phyloP scores from a whole-genome alignment of 2,329 filamentous ascomycete species.

The Stagonosporopsis vannaccii region DNA sequence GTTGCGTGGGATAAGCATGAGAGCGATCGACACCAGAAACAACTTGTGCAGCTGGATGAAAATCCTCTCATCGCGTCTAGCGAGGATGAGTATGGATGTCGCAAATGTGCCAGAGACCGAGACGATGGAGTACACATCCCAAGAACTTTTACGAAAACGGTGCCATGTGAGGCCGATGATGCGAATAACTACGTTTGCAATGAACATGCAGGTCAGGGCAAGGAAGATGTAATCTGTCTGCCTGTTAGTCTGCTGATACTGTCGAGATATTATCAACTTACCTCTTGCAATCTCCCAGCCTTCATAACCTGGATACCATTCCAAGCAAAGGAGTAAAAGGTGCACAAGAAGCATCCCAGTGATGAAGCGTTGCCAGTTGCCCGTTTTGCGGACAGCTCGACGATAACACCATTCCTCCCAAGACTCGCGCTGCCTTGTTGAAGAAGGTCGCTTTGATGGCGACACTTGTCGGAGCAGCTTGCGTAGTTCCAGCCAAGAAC shows the following conservation, averaged over 20 bases:
- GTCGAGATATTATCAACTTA: slow-evolving; percentile 32
- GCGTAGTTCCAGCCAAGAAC: slow-evolving; percentile 93
- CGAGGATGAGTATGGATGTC: slow-evolving; percentile 80
- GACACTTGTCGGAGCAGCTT: slow-evolving; percentile 93
- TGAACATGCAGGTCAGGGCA: slow-evolving; percentile 80
- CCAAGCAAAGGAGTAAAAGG: slow-evolving; percentile 80
- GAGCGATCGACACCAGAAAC: slow-evolving; percentile 86
- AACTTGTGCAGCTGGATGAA: slow-evolving; percentile 90
- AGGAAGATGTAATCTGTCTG: slow-evolving; percentile 75
- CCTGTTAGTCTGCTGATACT: slow-evolving; percentile 27
- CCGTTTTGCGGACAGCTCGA: slow-evolving; percentile 90
- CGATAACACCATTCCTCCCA: slow-evolving; percentile 97
- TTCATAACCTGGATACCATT: slow-evolving; percentile 78
- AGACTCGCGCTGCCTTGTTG: slow-evolving; percentile 71
- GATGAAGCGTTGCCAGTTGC: slow-evolving; percentile 85
- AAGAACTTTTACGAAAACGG: slow-evolving; percentile 89
- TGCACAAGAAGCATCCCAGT: slow-evolving; percentile 83
- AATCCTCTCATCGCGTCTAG: slow-evolving; percentile 61
- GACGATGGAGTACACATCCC: slow-evolving; percentile 89
- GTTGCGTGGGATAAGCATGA: slow-evolving; percentile 93
- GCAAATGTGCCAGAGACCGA: slow-evolving; percentile 80
- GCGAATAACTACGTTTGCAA: slow-evolving; percentile 81
- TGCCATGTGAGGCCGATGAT: slow-evolving; percentile 90
- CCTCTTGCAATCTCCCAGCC: slow-evolving; percentile 74
- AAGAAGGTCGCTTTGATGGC: slow-evolving; percentile 89